phyloP scores from a whole-genome alignment of 345 rosid genomes.

The Trapa bicornis region DNA sequence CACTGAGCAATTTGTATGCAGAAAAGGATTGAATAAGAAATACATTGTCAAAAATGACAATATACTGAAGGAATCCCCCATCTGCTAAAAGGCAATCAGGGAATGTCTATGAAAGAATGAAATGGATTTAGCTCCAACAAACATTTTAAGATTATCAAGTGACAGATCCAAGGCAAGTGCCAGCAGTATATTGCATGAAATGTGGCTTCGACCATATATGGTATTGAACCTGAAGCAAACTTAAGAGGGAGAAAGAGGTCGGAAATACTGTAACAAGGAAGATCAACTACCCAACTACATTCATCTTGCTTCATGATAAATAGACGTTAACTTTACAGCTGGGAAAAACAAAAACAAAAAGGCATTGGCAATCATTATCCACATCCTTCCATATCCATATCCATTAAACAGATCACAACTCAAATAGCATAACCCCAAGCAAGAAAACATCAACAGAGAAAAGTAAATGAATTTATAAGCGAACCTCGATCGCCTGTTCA shows the following conservation, averaged over 20 bases:
- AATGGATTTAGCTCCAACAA: no score
- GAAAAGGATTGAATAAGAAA: background rate
- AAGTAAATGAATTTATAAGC: background rate
- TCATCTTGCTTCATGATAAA: background rate
- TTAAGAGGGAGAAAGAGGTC: background rate
- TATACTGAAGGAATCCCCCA: background rate
- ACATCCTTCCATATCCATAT: background rate
- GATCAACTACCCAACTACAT: background rate
- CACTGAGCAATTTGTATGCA: background rate
- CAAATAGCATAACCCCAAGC: background rate
- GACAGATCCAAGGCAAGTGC: background rate
- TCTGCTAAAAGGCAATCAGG: background rate
- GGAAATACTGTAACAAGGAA: background rate
- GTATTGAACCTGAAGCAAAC: no score
- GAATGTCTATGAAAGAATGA: background rate
- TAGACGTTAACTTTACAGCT: background rate
- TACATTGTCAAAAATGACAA: background rate
- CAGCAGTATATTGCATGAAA: no score
- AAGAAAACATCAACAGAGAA: background rate
- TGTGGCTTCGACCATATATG: no score
- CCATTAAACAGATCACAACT: background rate
- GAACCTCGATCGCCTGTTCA: constrained; percentile 81
- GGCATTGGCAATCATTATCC: background rate
- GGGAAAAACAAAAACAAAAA: no score
- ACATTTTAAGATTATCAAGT: background rate